Conservation (phyloP, 192 early-diverging fungal genomes). For the Coemansia sp. region DNA sequence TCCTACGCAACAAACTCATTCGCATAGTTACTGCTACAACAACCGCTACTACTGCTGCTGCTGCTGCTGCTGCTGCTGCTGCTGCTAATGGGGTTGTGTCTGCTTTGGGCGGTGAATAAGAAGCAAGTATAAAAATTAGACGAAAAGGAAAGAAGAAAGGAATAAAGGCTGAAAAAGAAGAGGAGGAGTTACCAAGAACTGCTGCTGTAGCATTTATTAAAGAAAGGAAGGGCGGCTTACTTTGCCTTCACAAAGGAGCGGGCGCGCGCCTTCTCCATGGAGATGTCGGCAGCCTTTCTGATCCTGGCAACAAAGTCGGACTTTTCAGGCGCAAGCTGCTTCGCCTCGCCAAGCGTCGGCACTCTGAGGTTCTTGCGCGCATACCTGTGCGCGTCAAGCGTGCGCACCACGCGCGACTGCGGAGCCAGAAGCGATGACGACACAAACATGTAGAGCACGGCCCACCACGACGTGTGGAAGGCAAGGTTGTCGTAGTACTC, state of each 20-base stretch:
- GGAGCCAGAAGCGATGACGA: slow-evolving; percentile 71
- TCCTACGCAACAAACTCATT: background rate
- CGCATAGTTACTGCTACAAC: too few species aligned
- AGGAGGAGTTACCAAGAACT: too few species aligned
- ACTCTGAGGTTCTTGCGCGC: slow-evolving; percentile 69
- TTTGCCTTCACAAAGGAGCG: slow-evolving; percentile 22
- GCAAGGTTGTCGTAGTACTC: slow-evolving; percentile 89
- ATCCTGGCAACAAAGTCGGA: slow-evolving; percentile 34
- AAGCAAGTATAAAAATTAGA: slow-evolving; percentile 1
- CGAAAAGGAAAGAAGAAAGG: background rate
- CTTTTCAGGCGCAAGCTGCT: slow-evolving; percentile 31
- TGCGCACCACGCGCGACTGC: slow-evolving; percentile 77
- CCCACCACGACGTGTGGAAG: slow-evolving; percentile 85
- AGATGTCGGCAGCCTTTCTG: slow-evolving; percentile 48
- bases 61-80: too few species aligned
- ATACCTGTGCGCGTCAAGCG: slow-evolving; percentile 68
- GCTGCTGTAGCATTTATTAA: background rate
- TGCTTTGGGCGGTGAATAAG: background rate
- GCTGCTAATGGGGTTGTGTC: too few species aligned
- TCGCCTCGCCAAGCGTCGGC: slow-evolving; percentile 21
- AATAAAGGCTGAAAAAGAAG: background rate
- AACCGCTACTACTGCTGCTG: too few species aligned
- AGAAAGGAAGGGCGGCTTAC: background rate
- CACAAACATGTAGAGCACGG: slow-evolving; percentile 84
- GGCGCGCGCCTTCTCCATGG: slow-evolving; percentile 47